These are phyloP conservation scores for Ceratocystis alfenasii DNA, from an alignment of 2,329 filamentous ascomycete species.

Conservation along the genomic window DNA sequence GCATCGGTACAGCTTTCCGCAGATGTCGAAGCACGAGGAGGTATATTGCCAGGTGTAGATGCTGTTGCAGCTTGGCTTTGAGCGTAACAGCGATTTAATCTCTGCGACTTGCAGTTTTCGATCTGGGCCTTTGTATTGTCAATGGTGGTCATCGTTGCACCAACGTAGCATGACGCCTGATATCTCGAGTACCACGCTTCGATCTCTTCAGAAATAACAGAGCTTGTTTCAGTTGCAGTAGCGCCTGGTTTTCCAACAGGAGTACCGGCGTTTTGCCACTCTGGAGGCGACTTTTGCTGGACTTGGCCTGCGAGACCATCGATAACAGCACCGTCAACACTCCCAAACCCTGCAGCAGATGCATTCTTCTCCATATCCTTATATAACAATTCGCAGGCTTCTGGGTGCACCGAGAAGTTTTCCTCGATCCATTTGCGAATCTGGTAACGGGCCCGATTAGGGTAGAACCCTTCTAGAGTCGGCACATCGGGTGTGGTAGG, in stretches of 20 bases:
- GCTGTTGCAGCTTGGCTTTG: slow-evolving; percentile 12
- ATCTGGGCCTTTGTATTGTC: slow-evolving; percentile 49
- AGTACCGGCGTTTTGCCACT: slow-evolving; percentile 24
- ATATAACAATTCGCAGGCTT: slow-evolving; percentile 42
- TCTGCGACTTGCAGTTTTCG: slow-evolving; percentile 41
- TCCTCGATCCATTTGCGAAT: slow-evolving; percentile 51
- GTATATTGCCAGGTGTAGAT: slow-evolving; percentile 5
- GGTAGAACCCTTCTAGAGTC: slow-evolving; percentile 30
- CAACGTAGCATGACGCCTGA: slow-evolving; percentile 10
- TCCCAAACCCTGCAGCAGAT: slow-evolving; percentile 32
- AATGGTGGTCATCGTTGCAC: slow-evolving; percentile 41
- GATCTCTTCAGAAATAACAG: slow-evolving; percentile 47
- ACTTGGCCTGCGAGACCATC: slow-evolving; percentile 40
- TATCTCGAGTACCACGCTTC: slow-evolving; percentile 46
- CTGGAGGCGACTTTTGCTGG: slow-evolving; percentile 45
- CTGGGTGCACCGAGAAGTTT: slow-evolving; percentile 47
- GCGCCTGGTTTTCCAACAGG: slow-evolving; percentile 24
- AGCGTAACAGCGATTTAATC: slow-evolving; percentile 18
- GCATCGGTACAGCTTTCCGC: slow-evolving; percentile 19
- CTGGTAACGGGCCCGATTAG: slow-evolving; percentile 47
- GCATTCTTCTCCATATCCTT: slow-evolving; percentile 41
- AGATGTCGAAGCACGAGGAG: slow-evolving; percentile 4
- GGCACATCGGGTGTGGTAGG: background rate
- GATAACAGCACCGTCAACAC: slow-evolving; percentile 31
- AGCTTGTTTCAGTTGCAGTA: background rate